Percentiles rank a stretch among this genome's conserved stretches.
Conservation (phyloP, 2,329 filamentous ascomycete species). For the Cercospora zeae-maydis region DNA sequence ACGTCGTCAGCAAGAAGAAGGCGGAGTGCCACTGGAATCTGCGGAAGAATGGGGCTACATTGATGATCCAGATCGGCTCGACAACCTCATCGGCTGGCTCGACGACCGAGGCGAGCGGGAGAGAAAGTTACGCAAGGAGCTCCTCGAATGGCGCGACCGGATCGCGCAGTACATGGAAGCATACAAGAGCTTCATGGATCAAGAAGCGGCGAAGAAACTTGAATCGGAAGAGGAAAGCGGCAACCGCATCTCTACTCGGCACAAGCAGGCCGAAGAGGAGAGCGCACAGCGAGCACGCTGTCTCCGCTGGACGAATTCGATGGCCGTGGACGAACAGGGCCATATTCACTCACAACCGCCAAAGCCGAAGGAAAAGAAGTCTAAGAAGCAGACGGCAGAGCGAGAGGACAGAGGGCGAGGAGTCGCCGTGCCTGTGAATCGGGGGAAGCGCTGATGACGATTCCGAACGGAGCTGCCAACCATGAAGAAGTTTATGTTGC, state of each 20-base stretch:
- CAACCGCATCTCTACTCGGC: conserved; percentile 60
- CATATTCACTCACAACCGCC: conserved; percentile 33
- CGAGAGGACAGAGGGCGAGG: conserved; percentile 27
- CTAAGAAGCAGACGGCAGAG: conserved; percentile 31
- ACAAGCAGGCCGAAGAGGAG: conserved; percentile 56
- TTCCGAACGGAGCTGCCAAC: conserved; percentile 10
- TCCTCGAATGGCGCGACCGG: conserved; percentile 68
- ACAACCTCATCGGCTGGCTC: conserved; percentile 79
- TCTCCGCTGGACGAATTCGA: conserved; percentile 63
- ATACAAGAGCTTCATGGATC: conserved; percentile 39
- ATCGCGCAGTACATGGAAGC: conserved; percentile 68
- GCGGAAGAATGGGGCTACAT: conserved; percentile 90
- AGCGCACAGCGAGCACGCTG: conserved; percentile 56
- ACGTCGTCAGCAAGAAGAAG: conserved; percentile 82
- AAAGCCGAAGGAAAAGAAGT: conserved; percentile 38
- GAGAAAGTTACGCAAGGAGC: conserved; percentile 80
- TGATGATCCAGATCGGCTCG: conserved; percentile 72
- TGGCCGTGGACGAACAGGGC: conserved; percentile 45
- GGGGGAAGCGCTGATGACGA: conserved; percentile 48
- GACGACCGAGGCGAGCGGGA: conserved; percentile 85
- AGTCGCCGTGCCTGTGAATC: conserved; percentile 41
- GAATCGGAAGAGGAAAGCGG: conserved; percentile 45
- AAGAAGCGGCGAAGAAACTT: conserved; percentile 49
- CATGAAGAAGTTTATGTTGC: background rate
- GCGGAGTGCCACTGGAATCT: conserved; percentile 69